Evolutionary conservation across 2,329 filamentous ascomycete species (phyloP), one percentile per base, ranked within the genome.

Genomic region (Bertia moriformis): DNA sequence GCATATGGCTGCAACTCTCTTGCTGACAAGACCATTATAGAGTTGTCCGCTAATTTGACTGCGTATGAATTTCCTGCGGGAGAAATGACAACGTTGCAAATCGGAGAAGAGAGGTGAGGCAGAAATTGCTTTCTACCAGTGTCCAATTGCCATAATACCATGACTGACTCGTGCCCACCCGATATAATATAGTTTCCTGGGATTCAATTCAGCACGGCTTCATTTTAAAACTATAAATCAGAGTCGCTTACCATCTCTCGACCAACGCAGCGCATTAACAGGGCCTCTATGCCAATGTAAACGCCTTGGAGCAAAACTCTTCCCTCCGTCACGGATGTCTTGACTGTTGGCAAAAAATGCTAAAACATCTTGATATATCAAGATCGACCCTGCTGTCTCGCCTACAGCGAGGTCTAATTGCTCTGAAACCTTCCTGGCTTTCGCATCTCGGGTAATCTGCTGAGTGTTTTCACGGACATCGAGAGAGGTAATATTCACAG

Each of bases 101-200:
- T 71, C n/a, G 70, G 64, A 12, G 74, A 69, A n/a, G 70, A 69
- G 32, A 80, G 59, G 62, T 80, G 73, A 14, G 75, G 75, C 37
- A 80, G 55, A 47, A 66, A 68, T 48, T 77, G 71, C 48, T 68
- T 68, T 47, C 69, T 65, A 20, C 70, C 72, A 2, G 74, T 78
- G 40, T 73, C 66, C 36, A 79, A 59, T 48, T 80, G 75, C 74
- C 74, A 80, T n/a, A 78, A 60, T 10, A 77, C 71, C 39, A 80
- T 58, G 17, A 77, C 72, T 1, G 72, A 76, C 49, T 80, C 75
- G 35, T 66, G 59, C 12, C 75, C 75, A 44, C 75, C 75, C 27
- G 75, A 79, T 40, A 80, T 69, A 37, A 80, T 46, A 49, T 80
- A 80, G 46, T 77, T 76, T 37, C 69, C 68, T 71, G 39, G n/a